Evolutionary conservation across 208 protist genomes (phyloP), one percentile per base, ranked within the genome.

Genomic region (Trypanosoma vivax): DNA sequence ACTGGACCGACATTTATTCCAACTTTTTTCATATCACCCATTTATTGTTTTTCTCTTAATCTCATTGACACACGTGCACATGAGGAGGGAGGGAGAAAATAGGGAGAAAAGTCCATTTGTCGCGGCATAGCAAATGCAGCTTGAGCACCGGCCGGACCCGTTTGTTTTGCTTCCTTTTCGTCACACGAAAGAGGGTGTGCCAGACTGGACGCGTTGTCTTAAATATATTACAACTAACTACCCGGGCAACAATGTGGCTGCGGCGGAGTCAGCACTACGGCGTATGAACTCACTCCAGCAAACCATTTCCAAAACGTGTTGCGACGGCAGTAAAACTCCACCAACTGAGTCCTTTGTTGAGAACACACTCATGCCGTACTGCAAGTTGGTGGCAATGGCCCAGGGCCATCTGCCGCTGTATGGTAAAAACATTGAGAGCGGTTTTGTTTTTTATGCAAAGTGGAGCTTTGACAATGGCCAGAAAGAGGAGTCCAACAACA

Each of bases 111-210:
- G 24, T 10, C 13, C 29, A 24, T 18, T 18, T 35, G 5, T 24
- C n/a, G 5, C 13, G 27, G 16, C 35, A 63, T 18, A 25, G 73
- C 73, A 65, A 29, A 50, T 35, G 59, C 65, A 16, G n/a, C 43
- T 67, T 39, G 58, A n/a, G 18, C 82, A 88, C 52, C 28, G 48
- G 1, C 68, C 75, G 10, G 83, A 94, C 38, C 65, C 58, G 11
- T 85, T 94, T 38, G 57, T 89, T 9, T 49, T 54, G 16, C 51
- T 89, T n/a, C 86, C 86, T 2, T 90, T 83, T 49, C 82, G 87
- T 43, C 54, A 48, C 1, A 73, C 73, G 21, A 78, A 87, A 29
- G 81, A 88, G 41, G 70, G 85, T 40, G 28, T 64, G 2, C 73
- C 83, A 10, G 74, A 88, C 51, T 94, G 87, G 83, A 62, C 45